These are phyloP conservation scores for Raphidocelis subcapitata DNA, from an alignment of 139 green algal genomes.

Conservation along the genomic window DNA sequence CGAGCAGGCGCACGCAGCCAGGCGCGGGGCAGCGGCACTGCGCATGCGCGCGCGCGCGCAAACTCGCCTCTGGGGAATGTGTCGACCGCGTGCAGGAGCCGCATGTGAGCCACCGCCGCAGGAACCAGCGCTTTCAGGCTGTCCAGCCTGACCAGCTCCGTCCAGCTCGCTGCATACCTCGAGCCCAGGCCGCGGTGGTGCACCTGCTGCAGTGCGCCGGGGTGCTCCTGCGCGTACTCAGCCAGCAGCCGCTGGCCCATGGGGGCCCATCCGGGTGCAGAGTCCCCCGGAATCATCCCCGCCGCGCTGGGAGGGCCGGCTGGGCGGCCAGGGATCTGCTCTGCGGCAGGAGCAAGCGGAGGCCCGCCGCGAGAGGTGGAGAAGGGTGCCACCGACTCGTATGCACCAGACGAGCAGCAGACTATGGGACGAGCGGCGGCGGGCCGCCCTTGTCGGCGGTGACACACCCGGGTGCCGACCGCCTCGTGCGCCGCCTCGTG, in stretches of 20 bases:
- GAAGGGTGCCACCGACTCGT: no score
- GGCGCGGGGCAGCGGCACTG: neutral
- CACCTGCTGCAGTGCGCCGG: neutral
- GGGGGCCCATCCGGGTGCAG: neutral
- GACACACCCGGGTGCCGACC: no score
- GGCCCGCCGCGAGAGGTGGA: no score
- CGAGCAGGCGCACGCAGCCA: neutral
- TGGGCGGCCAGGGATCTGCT: no score
- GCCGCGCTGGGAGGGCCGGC: no score
- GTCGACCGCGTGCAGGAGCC: slow-evolving; percentile 30
- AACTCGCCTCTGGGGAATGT: slow-evolving; percentile 17
- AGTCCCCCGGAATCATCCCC: no score
- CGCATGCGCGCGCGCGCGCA: neutral
- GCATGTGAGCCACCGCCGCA: slow-evolving; percentile 9
- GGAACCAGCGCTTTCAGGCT: slow-evolving; percentile 3
- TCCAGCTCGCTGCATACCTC: neutral
- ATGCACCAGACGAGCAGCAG: no score
- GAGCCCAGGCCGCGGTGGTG: neutral
- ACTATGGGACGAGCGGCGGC: no score
- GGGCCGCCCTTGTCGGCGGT: no score
- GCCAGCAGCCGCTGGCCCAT: slow-evolving; percentile 2
- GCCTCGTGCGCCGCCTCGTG: no score
- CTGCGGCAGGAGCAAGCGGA: no score
- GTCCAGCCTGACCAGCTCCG: no score
- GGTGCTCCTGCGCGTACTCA: neutral